phyloP scores from a whole-genome alignment of 2,329 filamentous ascomycete genomes.

The Colletotrichum truncatum region DNA sequence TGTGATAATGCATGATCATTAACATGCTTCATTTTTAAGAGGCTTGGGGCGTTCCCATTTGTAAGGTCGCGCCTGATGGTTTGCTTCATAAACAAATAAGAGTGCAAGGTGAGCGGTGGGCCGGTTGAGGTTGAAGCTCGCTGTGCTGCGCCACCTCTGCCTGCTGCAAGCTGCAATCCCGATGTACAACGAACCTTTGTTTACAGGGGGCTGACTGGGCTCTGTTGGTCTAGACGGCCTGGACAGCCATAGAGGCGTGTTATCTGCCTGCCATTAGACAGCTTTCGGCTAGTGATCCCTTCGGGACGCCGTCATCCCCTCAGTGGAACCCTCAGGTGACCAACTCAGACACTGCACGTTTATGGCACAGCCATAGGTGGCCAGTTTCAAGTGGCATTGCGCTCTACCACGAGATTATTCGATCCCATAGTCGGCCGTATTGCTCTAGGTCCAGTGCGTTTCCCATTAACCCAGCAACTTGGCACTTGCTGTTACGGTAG shows the following conservation, averaged over 20 bases:
- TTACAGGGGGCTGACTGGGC: neutral
- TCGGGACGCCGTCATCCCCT: neutral
- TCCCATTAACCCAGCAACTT: no score
- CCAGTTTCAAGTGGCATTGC: neutral
- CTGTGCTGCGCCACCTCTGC: neutral
- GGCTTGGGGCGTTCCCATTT: neutral
- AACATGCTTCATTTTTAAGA: neutral
- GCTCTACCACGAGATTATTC: no score
- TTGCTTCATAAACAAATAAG: neutral
- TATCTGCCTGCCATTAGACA: neutral
- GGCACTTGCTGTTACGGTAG: no score
- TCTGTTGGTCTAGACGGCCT: neutral
- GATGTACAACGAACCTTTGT: neutral
- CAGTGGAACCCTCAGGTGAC: neutral
- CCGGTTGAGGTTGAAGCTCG: neutral
- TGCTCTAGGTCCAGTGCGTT: no score
- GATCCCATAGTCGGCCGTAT: no score
- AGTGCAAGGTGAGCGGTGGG: neutral
- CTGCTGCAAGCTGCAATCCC: neutral
- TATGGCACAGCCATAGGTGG: neutral
- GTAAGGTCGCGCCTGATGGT: neutral
- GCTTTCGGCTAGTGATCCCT: neutral
- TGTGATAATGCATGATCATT: neutral
- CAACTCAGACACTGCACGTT: neutral
- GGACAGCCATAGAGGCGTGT: neutral